Evolutionary conservation across 2,329 filamentous ascomycete species (phyloP), one percentile per base, ranked within the genome.

Genomic region (Thelonectria rubi): DNA sequence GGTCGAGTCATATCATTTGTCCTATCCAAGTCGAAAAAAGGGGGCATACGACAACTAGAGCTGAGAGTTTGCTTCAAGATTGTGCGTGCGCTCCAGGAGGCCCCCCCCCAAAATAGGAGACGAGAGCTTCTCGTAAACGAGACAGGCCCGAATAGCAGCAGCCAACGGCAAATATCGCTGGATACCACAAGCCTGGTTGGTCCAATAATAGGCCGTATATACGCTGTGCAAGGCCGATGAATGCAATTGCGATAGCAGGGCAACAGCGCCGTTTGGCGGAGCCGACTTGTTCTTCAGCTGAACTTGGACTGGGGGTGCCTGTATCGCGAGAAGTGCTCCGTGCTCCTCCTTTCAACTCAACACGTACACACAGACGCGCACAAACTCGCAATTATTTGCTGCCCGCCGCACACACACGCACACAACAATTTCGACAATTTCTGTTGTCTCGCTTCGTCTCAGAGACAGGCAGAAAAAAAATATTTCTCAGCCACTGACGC

Each of bases 251-350:
- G 40, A 39, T 49, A 49, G 47, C 58, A 62, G 59, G 54, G 42
- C 43, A 58, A 53, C 34, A 43, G 37, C 45, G 59, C 37, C 53
- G 48, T 40, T 26, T 53, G 53, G 53, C 49, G 53, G 59, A 62
- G 50, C 59, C 59, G 56, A 52, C 62, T 59, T 46, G 43, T 34
- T 40, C 60, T 70, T 69, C 68, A 69, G 68, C 68, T 70, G 48
- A 46, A 34, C 60, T 53, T 51, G 46, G 57, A 59, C 52, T 10
- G 45, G 67, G 68, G 49, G 68, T 70, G 68, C 42, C n/a, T 55
- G 50, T 70, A 70, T 43, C 24, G 39, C 42, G 50, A 60, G 54
- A 34, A 32, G 54, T 62, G 67, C 51, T 67, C 55, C 58, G 60
- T 67, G 58, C 60, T 66, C 39, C 40, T 20, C 17, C 10, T 21